Conservation (phyloP, 345 rosid species). For the Brassica incana region DNA sequence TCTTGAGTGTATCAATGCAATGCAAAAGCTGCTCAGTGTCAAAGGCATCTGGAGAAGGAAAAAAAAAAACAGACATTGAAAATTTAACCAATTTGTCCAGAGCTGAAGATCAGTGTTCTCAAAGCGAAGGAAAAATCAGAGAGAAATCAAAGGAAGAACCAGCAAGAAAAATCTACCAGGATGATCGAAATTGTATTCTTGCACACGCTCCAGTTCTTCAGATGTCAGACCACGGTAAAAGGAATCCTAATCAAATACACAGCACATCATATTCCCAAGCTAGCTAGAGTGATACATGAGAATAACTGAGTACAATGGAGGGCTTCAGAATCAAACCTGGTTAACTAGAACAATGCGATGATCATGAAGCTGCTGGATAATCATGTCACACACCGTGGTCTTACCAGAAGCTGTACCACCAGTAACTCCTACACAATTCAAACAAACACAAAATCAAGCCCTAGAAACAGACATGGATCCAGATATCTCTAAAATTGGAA, state of each 20-base stretch:
- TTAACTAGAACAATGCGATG: conserved; percentile 93
- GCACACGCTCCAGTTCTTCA: conserved; percentile 72
- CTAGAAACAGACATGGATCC: conserved; percentile 7
- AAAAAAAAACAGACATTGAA: neutral
- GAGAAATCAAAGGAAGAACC: neutral
- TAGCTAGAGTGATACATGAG: conserved; percentile 1
- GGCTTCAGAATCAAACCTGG: conserved; percentile 56
- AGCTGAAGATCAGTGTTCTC: neutral
- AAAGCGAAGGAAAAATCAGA: neutral
- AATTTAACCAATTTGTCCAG: neutral
- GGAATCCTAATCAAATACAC: conserved; percentile 61
- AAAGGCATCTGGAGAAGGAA: conserved; percentile 69
- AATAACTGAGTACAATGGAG: conserved; percentile 5
- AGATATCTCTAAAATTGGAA: neutral
- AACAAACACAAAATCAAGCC: neutral
- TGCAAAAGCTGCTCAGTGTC: conserved; percentile 97
- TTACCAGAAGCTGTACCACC: conserved; percentile 99
- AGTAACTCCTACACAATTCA: conserved; percentile 65
- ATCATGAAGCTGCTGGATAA: conserved; percentile 97
- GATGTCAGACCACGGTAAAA: conserved; percentile 92
- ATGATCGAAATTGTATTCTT: conserved; percentile 98
- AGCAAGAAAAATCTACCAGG: conserved; percentile 56
- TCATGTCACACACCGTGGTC: conserved; percentile 99
- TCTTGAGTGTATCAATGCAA: conserved; percentile 67
- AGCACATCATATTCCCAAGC: neutral